Evolutionary conservation across 345 rosid species (phyloP).

Genomic region (Moringa oleifera): DNA sequence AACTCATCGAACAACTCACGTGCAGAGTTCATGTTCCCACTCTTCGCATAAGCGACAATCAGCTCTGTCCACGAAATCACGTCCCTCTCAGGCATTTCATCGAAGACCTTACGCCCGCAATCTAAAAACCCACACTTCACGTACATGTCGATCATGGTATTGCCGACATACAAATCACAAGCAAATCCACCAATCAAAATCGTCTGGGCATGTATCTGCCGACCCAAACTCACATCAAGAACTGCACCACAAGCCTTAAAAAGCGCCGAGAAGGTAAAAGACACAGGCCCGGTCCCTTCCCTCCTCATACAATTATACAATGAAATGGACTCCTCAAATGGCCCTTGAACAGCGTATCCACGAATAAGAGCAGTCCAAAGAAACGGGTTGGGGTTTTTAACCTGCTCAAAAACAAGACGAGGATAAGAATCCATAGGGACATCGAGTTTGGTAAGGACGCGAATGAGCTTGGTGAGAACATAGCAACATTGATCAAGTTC

Average conservation of each 20-base stretch:
- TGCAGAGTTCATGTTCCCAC: constrained; percentile 57
- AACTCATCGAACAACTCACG: constrained; percentile 36
- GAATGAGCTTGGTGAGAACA: constrained; percentile 64
- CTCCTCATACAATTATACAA: constrained; percentile 50
- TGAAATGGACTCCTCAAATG: constrained; percentile 27
- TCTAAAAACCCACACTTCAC: constrained; percentile 46
- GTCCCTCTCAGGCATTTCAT: constrained; percentile 63
- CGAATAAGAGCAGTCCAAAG: constrained; percentile 72
- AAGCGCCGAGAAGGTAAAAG: constrained; percentile 77
- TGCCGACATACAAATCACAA: constrained; percentile 59
- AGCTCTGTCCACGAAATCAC: constrained; percentile 64
- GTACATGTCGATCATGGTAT: constrained; percentile 58
- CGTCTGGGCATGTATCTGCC: constrained; percentile 71
- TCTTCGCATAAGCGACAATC: constrained; percentile 48
- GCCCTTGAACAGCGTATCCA: constrained; percentile 45
- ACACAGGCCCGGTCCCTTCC: constrained; percentile 43
- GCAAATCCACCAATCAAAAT: constrained; percentile 58
- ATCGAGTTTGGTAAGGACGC: constrained; percentile 44
- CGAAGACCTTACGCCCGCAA: constrained; percentile 55
- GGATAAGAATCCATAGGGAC: constrained; percentile 50
- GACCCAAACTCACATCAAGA: constrained; percentile 43
- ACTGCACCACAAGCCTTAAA: constrained; percentile 48
- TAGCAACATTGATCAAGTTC: constrained; percentile 54
- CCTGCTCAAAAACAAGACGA: constrained; percentile 46
- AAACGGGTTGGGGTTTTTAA: constrained; percentile 56